Conservation (phyloP, 2,329 filamentous ascomycete species). For the Clarireedia homoeocarpa region DNA sequence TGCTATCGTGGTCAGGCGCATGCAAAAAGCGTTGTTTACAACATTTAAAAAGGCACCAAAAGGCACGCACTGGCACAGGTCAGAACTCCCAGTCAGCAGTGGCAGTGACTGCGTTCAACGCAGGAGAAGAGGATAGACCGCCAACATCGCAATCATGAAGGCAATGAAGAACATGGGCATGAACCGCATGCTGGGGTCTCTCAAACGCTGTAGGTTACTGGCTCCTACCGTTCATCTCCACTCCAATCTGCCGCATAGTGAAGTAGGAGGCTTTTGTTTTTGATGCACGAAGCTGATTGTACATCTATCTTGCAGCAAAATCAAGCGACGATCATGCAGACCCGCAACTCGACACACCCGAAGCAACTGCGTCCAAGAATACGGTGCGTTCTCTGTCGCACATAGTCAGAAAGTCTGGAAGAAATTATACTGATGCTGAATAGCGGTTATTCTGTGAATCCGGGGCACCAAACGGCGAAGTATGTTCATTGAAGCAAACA, state of each 20-base stretch:
- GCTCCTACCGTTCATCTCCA: slow-evolving; percentile 12
- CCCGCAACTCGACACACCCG: slow-evolving; percentile 49
- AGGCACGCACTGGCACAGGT: no score
- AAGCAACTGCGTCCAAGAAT: slow-evolving; percentile 55
- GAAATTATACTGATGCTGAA: slow-evolving; percentile 11
- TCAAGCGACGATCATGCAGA: slow-evolving; percentile 15
- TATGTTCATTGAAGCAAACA: slow-evolving; percentile 31
- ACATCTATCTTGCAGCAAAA: slow-evolving; percentile 6
- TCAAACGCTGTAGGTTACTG: slow-evolving; percentile 22
- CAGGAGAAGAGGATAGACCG: background rate
- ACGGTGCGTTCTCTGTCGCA: slow-evolving; percentile 46
- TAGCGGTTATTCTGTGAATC: slow-evolving; percentile 79
- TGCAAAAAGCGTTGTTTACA: no score
- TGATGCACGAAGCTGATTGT: background rate
- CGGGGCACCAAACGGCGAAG: slow-evolving; percentile 48
- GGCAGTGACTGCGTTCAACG: background rate
- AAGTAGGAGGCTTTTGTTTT: background rate
- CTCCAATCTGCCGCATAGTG: background rate
- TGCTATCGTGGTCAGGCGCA: no score
- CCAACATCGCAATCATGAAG: slow-evolving; percentile 22
- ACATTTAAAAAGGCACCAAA: no score
- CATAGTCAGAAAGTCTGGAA: slow-evolving; percentile 6
- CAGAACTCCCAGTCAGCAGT: background rate
- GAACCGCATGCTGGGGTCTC: slow-evolving; percentile 27
- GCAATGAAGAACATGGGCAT: slow-evolving; percentile 30